Evolutionary conservation across 441 rosid species (phyloP), one percentile per base, ranked within the genome.

Genomic region (Raphanus hybrid): DNA sequence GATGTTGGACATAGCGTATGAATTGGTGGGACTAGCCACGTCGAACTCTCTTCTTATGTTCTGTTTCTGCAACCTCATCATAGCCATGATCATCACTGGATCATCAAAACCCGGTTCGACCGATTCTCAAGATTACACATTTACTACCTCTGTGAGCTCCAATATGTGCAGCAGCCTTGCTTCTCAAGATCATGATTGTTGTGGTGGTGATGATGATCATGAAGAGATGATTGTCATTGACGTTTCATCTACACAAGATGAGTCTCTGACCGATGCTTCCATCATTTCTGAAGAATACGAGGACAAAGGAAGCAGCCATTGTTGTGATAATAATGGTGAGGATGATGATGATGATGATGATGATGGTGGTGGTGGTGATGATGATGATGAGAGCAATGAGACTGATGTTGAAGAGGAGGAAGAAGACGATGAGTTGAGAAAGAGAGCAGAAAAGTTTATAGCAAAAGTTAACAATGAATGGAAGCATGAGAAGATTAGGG

Each of bases 41-140:
- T 88, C 91, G 48, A 87, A 78, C 73, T 81, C 92, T 43, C 82
- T 91, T 66, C 80, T 86, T 48, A 65, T 87, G 73, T 91, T 90
- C 88, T 86, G 86, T 74, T 83, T 85, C 52, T 90, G 90, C 87
- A 91, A 91, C 75, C 54, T 91, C 67, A 88, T 91, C 76, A 82
- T 91, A n/a, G 82, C 78, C 60, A 76, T 84, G 50, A 82, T 91
- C 78, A 62, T 88, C 20, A 5, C 83, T 16, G 87, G 88, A 9
- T 79, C 82, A 23, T 86, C 91, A 7, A 87, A 82, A 70, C 58
- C 79, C 0, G 32, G 23, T 37, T 73, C 85, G 0, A 14, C 6
- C n/a, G 65, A 23, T 27, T 64, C 82, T 35, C 82, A 80, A 61
- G 71, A 77, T 70, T 58, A 66, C 20, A 41, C 67, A 20, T 69